A percentile compares a stretch with the other conserved stretches of the same genome.
Conservation (phyloP, 139 green algal genomes). For the Chlorella sp. region DNA sequence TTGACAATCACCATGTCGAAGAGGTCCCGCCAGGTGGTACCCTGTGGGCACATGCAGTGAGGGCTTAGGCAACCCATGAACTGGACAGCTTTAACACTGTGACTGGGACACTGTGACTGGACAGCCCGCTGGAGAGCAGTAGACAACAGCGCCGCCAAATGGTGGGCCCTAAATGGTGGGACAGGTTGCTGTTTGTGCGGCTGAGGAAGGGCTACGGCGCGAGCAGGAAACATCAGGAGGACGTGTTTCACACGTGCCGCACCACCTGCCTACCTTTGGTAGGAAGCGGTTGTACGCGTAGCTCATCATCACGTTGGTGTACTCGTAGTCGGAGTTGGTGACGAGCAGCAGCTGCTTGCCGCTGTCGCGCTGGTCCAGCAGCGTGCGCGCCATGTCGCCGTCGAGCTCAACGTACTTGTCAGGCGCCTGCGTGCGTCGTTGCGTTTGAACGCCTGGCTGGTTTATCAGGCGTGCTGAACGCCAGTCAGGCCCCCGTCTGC, state of each 20-base stretch:
- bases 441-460: too few relatives aligned
- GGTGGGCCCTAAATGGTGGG: too few relatives aligned
- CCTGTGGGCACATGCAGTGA: conserved; percentile 19
- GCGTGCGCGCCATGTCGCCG: conserved; percentile 72
- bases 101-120: too few relatives aligned
- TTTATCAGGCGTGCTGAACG: too few relatives aligned
- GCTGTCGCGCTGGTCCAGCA: conserved; percentile 83
- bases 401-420: conserved; percentile 78
- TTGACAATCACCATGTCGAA: conserved; percentile 91
- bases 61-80: too few relatives aligned
- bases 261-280: conserved; percentile 30
- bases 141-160: too few relatives aligned
- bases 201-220: background rate
- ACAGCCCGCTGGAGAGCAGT: too few relatives aligned
- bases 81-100: too few relatives aligned
- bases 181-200: too few relatives aligned
- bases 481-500: too few relatives aligned
- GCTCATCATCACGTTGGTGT: conserved; percentile 87
- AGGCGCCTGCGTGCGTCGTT: conserved; percentile 48
- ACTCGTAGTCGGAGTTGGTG: conserved; percentile 86
- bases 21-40: conserved; percentile 85
- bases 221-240: background rate
- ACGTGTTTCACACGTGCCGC: background rate
- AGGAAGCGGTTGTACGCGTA: conserved; percentile 81
- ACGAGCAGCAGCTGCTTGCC: conserved; percentile 94